Base-by-base conservation (phyloP, 192 early-diverging fungal species). In the Rhizophlyctis rosea region DNA sequence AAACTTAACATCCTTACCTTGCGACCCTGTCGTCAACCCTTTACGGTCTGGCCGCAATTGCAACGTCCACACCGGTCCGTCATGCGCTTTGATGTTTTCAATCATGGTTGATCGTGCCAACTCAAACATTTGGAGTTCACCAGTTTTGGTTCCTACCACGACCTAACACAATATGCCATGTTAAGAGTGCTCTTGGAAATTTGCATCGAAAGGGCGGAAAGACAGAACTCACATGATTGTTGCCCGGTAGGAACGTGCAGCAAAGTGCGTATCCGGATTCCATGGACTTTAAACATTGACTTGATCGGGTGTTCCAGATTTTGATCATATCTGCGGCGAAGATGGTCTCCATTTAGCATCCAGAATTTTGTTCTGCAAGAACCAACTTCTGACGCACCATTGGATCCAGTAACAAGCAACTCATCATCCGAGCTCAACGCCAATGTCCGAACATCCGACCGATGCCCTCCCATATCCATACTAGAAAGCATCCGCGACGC, bases 1-100 rank as follows among this genome's bases (percentile, higher is more conserved):
- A 70, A 99, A 98, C 78, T 95, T 97, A 63, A 99, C 93, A 56
- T 90, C 83, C 67, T 96, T 93, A 75, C 98, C 96, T 4, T 89
- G 92, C 57, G 88, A 87, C 28, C 95, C 96, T 0, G 96, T 93
- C 30, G 88, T 88, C 31, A 99, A 70, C 14, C 96, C 94, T 67
- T 85, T 86, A 39, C 85, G 82, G 57, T 99, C 95, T 7, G 92
- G 90, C 23, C 84, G 86, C 31, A 96, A 78, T 48, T 91, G 88
- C 32, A 97, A 74, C 29, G 91, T 84, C 89, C 91, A 96, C 21
- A 95, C 78, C 1, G 90, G 80, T 3, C 93, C 92, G 18, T 91
- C 90, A 57, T 99, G 96, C 16, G 94, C 96, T 48, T 92, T 85
- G 62, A 94, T 88, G 13, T 84, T 87, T 73, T 98, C 93, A 36